Conservation (phyloP, 768 basidiomycete species). For the Russula abietina region DNA sequence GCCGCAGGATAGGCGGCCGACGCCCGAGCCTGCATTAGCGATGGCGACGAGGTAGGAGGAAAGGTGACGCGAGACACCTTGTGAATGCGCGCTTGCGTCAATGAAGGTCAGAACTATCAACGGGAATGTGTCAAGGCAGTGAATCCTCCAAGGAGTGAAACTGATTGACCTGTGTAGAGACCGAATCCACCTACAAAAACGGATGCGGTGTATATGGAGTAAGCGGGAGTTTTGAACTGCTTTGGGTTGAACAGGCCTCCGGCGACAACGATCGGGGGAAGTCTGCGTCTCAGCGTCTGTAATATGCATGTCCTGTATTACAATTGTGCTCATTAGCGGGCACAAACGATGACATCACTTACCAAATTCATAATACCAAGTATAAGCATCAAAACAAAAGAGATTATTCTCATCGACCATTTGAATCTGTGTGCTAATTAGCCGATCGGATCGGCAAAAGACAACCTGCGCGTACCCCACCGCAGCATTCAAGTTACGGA, state of each 20-base stretch:
- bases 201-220: constrained; percentile 51
- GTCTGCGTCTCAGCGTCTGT: constrained; percentile 36
- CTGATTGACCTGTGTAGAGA: constrained; percentile 42
- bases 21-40: constrained; percentile 57
- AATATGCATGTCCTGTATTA: constrained; percentile 19
- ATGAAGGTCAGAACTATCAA: constrained; percentile 60
- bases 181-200: constrained; percentile 58
- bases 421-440: constrained; percentile 47
- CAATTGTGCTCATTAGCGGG: constrained; percentile 9
- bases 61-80: constrained; percentile 46
- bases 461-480: constrained; percentile 44
- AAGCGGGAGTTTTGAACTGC: constrained; percentile 47
- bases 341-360: constrained; percentile 14
- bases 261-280: constrained; percentile 46
- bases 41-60: constrained; percentile 63
- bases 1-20: constrained; percentile 56
- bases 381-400: constrained; percentile 50
- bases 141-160: neutral
- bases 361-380: constrained; percentile 53
- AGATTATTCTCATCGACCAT: constrained; percentile 72
- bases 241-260: constrained; percentile 61
- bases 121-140: neutral
- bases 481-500: constrained; percentile 44
- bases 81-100: constrained; percentile 46
- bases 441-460: neutral